Base-by-base conservation (phyloP, 257 asterid genomes). In the Jacaranda mimosifolia region DNA sequence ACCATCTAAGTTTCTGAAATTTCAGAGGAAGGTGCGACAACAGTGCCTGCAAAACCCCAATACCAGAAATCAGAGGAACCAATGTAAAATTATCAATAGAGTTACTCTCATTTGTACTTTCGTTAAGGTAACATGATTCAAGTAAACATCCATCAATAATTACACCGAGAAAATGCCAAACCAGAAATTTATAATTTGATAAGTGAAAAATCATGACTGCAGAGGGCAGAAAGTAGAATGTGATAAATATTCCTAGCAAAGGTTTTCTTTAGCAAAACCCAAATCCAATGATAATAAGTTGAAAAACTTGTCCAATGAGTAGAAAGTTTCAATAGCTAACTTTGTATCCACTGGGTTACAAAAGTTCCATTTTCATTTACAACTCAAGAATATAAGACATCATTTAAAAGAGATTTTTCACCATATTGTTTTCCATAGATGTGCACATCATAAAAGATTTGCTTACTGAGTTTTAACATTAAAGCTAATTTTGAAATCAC, bases 1-100 rank as follows among this genome's bases (percentile, higher is more conserved):
- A 95, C 99, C 97, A 81, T 91, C 98, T 90, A 42, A 95, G 92
- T 79, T 86, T 87, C 89, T 91, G 94, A 82, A 79, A 95, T 83
- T 95, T 95, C 79, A 45, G 83, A 21, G 97, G 97, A 77, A 89
- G 91, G 81, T 90, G 97, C 12, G 91, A 85, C 79, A 95, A 70
- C 68, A 93, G 82, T 9, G 82, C 97, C 99, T 95, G 98, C 87
- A 83, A 69, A 86, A 81, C 42, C 66, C 73, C 83, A 78, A 81
- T 42, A 75, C 73, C 58, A 81, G 12, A 43, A 63, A 79, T 85
- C 68, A 85, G 80, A 69, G 49, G 56, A 74, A 66, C 26, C 52
- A n/a, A 71, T 39, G 58, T 46, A 70, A 75, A 12, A 53, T 40
- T 52, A 52, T n/a, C 40, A 69, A 66, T 17, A 35, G 18, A 6